Conservation (phyloP, 1,139 yeast species). For the Eremothecium sinecaudum region DNA sequence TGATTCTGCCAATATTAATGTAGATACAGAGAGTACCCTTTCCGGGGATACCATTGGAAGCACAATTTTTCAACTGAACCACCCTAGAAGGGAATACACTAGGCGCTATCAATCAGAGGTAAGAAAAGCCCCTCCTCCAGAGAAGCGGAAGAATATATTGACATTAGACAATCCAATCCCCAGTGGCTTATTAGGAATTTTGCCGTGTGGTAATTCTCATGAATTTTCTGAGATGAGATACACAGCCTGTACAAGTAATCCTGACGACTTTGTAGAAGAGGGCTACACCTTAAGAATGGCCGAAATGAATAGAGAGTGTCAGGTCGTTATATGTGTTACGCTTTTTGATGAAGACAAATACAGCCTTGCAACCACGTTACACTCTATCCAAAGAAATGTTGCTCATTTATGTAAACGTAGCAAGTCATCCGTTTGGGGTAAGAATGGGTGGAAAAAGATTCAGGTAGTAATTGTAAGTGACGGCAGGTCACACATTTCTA, state of each 20-base stretch:
- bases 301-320: constrained; percentile 79
- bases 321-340: constrained; percentile 79
- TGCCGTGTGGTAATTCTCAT: constrained; percentile 77
- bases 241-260: constrained; percentile 86
- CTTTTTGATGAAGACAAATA: constrained; percentile 94
- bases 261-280: constrained; percentile 66
- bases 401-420: constrained; percentile 76
- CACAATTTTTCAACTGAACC: constrained; percentile 29
- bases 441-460: constrained; percentile 90
- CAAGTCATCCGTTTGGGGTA: constrained; percentile 85
- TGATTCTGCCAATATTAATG: constrained; percentile 23
- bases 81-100: constrained; percentile 44
- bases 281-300: constrained; percentile 84
- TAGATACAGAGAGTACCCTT: constrained; percentile 27
- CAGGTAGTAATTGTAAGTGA: constrained; percentile 87
- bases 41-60: constrained; percentile 34
- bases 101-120: constrained; percentile 48
- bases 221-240: constrained; percentile 93
- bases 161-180: constrained; percentile 92
- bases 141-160: constrained; percentile 43
- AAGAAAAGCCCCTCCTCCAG: constrained; percentile 52
- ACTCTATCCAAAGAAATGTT: constrained; percentile 84
- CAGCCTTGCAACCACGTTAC: constrained; percentile 83
- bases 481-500: constrained; percentile 80
- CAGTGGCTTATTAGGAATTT: constrained; percentile 64